Evolutionary conservation across 306 rosid species (phyloP), one percentile per base, ranked within the genome.

Genomic region (Alnus rubra): DNA sequence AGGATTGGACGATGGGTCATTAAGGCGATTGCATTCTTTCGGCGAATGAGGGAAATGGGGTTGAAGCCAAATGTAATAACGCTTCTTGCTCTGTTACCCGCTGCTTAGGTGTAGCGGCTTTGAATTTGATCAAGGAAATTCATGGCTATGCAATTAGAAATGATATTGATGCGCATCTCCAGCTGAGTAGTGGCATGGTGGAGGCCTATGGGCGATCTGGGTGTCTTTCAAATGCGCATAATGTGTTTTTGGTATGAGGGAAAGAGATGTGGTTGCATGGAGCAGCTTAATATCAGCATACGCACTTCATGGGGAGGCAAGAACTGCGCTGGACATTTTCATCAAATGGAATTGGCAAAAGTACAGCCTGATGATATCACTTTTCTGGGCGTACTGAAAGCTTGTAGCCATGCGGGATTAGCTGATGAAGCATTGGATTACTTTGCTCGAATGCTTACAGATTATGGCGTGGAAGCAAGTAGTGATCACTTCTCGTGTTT

Each of bases 191-290:
- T 71, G 88, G 88, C 35, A 77, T 93, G 2, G 90, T 89, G 3
- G 97, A 93, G 77, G 94, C 93, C 1, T 93, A 91, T n/a, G 94
- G 96, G 2, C 82, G 90, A 65, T 91, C 91, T 2, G 96, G 97
- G 12, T 89, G 89, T 75, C 86, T 91, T 7, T 5, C 2, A 31
- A 53, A 83, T 81, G 87, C 92, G 0, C 82, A 56, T 2, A 71
- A 51, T 50, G 74, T 89, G 49, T 93, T 93, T 63, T 14, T 78
- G 49, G 53, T 5, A 84, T 88, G 89, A 74, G 63, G 80, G 90
- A 72, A 65, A 90, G 79, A 78, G 97, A 91, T 71, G 90, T 87
- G 2, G 96, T 93, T 78, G 86, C 91, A 49, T 93, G 97, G 96
- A 91, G 97, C 60, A 88, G 86, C 80, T 45, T 93, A 18, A 87